phyloP scores from a whole-genome alignment of 2,329 filamentous ascomycete species.

The Hypocrella siamensis region DNA sequence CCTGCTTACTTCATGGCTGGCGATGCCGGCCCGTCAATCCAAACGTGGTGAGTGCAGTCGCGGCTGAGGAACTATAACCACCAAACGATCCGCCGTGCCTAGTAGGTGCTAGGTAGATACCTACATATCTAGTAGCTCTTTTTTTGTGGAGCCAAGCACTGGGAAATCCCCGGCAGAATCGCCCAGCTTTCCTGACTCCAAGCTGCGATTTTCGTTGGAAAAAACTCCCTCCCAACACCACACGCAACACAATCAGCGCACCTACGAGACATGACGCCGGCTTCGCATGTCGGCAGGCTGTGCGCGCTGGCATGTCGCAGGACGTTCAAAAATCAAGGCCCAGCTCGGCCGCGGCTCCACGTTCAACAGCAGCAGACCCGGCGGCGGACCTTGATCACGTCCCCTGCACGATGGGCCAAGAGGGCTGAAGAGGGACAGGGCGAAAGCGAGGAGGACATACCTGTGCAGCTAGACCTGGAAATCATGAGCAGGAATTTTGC shows the following conservation, averaged over 20 bases:
- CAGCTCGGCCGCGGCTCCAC: conserved; percentile 10
- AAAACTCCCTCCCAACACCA: too few species aligned
- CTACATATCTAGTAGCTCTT: too few species aligned
- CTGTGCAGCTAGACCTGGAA: conserved; percentile 13
- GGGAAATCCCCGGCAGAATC: conserved; percentile 3
- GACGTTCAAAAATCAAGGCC: conserved; percentile 9
- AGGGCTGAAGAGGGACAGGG: conserved; percentile 8
- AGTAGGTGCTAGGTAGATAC: too few species aligned
- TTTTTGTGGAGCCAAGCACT: too few species aligned
- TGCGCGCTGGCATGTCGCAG: conserved; percentile 18
- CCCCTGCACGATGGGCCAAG: conserved; percentile 10
- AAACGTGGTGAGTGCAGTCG: background rate
- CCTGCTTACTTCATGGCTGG: background rate
- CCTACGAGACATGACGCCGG: conserved; percentile 25
- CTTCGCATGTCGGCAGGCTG: conserved; percentile 20
- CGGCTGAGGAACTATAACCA: too few species aligned
- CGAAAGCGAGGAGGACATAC: conserved; percentile 9
- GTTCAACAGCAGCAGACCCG: conserved; percentile 7
- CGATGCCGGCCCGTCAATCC: background rate
- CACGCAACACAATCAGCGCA: too few species aligned
- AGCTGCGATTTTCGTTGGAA: too few species aligned
- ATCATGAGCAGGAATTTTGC: conserved; percentile 14
- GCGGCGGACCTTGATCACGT: conserved; percentile 16
- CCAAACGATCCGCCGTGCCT: too few species aligned
- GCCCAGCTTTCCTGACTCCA: background rate